Conservation (phyloP, 2,329 filamentous ascomycete species). For the Biscogniauxia mediterranea region DNA sequence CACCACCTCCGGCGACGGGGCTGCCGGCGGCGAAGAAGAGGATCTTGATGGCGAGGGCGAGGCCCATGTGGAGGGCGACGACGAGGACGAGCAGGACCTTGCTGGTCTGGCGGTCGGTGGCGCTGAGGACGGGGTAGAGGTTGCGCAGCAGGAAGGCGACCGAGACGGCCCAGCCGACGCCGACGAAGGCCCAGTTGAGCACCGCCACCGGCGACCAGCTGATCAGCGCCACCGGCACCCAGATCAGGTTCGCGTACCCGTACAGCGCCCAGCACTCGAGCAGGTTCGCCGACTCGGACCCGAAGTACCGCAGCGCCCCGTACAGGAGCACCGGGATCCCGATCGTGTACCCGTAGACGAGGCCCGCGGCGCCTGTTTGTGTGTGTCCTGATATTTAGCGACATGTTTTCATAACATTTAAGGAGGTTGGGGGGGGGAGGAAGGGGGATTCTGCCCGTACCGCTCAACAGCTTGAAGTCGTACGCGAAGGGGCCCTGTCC, state of each 20-base stretch:
- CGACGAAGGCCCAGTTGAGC: slow-evolving; percentile 93
- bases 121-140: slow-evolving; percentile 85
- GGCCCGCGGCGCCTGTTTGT: slow-evolving; percentile 77
- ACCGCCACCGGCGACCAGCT: slow-evolving; percentile 84
- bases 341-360: slow-evolving; percentile 93
- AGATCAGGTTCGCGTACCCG: slow-evolving; percentile 94
- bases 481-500: slow-evolving; percentile 78
- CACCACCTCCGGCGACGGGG: slow-evolving; percentile 43
- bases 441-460: slow-evolving; percentile 39
- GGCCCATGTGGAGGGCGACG: slow-evolving; percentile 79
- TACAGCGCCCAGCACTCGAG: slow-evolving; percentile 95
- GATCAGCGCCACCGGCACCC: slow-evolving; percentile 91
- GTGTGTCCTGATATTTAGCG: too few relatives aligned
- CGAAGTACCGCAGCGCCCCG: slow-evolving; percentile 90
- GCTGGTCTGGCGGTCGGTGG: slow-evolving; percentile 88
- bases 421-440: slow-evolving; percentile 3
- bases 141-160: slow-evolving; percentile 82
- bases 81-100: slow-evolving; percentile 85
- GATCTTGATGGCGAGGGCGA: slow-evolving; percentile 92
- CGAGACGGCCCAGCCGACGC: slow-evolving; percentile 78
- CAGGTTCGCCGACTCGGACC: slow-evolving; percentile 87
- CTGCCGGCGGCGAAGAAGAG: slow-evolving; percentile 89
- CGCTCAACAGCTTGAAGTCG: slow-evolving; percentile 85
- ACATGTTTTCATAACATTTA: too few relatives aligned
- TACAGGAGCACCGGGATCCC: slow-evolving; percentile 83